These are phyloP conservation scores for Candida ovalis DNA, from an alignment of 805 yeast genomes.

Conservation along the genomic window DNA sequence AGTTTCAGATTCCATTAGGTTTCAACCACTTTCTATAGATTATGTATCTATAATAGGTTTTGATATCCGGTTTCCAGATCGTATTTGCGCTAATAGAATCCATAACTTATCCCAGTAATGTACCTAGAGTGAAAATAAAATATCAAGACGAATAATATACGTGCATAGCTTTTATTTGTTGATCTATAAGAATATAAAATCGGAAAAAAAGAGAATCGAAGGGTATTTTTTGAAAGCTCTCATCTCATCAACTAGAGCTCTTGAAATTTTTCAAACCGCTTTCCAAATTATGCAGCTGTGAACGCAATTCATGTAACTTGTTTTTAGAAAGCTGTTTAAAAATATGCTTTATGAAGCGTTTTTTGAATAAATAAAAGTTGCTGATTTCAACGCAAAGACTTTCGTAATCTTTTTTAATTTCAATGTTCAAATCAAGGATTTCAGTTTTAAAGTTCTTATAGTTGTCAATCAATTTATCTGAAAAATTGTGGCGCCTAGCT, in stretches of 20 bases:
- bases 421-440: conserved; percentile 41
- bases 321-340: conserved; percentile 33
- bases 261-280: conserved; percentile 13
- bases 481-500: conserved; percentile 46
- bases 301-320: conserved; percentile 26
- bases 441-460: conserved; percentile 38
- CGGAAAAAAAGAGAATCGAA: no score
- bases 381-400: conserved; percentile 59
- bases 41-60: neutral
- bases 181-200: no score
- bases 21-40: neutral
- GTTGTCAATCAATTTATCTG: conserved; percentile 37
- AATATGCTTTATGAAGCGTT: conserved; percentile 36
- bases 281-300: conserved; percentile 17
- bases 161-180: no score
- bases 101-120: no score
- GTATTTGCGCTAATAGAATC: no score
- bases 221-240: no score
- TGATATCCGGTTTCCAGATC: no score
- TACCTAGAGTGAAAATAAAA: no score
- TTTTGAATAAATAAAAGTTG: conserved; percentile 50
- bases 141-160: no score
- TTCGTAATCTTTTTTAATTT: conserved; percentile 56
- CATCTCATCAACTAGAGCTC: no score
- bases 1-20: neutral